Base-by-base conservation (phyloP, 495 filamentous ascomycete genomes). In the Penicillium taxi region DNA sequence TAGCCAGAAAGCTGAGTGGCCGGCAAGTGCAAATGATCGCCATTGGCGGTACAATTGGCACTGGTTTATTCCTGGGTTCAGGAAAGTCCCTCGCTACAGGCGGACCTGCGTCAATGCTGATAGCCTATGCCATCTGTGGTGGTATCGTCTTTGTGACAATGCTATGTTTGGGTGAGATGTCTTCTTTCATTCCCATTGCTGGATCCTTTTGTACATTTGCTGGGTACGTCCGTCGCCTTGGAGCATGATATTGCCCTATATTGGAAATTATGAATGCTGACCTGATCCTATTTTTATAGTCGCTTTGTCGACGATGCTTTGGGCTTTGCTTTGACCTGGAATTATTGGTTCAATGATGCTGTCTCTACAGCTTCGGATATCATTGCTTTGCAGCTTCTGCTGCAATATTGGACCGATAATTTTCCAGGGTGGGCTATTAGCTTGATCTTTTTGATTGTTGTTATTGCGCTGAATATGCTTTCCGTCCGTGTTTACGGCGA, bases 1-100 rank as follows among this genome's bases (percentile, higher is more conserved):
- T 67, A 9, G 57, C 61, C 8, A 57, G 63, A 6, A 55, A 53
- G 13, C 40, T 64, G 12, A 67, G 57, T 17, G 58, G 67, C 4
- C 63, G 75, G 4, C 74, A 79, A 39, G 70, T 77, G 11, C 74
- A 79, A 50, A 77, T 81, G 69, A 72, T 78, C 25, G 75, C 76
- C 9, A 72, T 80, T 24, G 74, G 74, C 14, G 75, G 75, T 20
- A 78, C 77, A 4, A 81, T 82, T 38, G 76, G 78, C 7, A 82
- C 79, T 4, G 80, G 78, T 21, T 52, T 84, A 18, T 78, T 83
- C 47, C 59, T 82, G 14, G 75, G 78, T 24, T 73, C 69, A 0
- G 78, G 78, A 13, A 65, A 68, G 30, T 74, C 74, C 4, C 65
- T 84, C 14, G 61, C 72, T 1, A 68, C 61, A 18, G 76, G 74